These are phyloP conservation scores for Pyrenula massariospora DNA, from an alignment of 495 filamentous ascomycete species.

Conservation along the genomic window DNA sequence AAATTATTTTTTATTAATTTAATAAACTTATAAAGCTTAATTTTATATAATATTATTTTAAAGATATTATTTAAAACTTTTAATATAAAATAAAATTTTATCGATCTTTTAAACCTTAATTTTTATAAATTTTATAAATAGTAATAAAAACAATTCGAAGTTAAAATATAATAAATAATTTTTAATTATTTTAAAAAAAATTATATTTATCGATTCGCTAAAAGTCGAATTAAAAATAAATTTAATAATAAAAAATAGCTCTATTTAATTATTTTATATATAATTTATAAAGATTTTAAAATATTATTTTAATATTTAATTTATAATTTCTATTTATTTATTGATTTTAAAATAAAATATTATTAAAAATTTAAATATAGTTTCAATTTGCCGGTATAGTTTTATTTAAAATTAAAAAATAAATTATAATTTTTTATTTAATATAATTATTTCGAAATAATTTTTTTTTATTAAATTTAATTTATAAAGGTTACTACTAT, in stretches of 20 bases:
- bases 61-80: neutral
- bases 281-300: neutral
- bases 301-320: neutral
- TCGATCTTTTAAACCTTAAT: neutral
- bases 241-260: neutral
- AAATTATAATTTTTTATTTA: neutral
- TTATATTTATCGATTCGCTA: neutral
- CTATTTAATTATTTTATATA: neutral
- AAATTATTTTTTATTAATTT: constrained; percentile 2
- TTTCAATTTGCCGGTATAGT: neutral
- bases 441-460: neutral
- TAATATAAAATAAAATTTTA: neutral
- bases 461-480: neutral
- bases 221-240: neutral
- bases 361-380: neutral
- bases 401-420: neutral
- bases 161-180: neutral
- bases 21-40: neutral
- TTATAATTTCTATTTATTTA: neutral
- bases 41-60: constrained; percentile 3
- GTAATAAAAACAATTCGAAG: neutral
- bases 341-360: neutral
- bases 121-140: neutral
- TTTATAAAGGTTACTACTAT: neutral
- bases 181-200: neutral